Evolutionary conservation across 805 yeast species (phyloP), one percentile per base, ranked within the genome.

Genomic region (Nakazawaea anatomiae): DNA sequence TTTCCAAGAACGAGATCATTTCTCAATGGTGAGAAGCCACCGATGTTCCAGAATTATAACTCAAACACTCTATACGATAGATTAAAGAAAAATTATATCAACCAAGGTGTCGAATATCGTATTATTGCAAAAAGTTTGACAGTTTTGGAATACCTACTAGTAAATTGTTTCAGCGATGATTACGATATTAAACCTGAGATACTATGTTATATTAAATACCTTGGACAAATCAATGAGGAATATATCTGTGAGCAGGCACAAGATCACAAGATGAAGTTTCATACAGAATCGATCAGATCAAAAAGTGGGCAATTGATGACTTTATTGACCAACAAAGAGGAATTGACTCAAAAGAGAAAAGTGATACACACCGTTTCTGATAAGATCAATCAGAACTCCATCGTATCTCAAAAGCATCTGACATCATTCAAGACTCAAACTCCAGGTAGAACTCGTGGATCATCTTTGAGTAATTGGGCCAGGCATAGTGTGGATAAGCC

Each of bases 91-190:
- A 51, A 52, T 2, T 50, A 59, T 12, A 56, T 65, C 12, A 63
- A 60, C 12, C 57, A 55, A 31, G 69, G 69, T 1, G 58, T 59
- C 42, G 69, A 64, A 46, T 60, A 56, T 51, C 51, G 61, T 12
- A 59, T 59, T 8, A 50, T 64, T 11, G 48, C 58, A 25, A 65
- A 64, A 52, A 59, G 67, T 43, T 51, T 65, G 14, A 56, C 51
- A 30, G 44, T 63, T 12, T 44, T 62, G 35, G 67, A 64, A 43
- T 60, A 60, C 44, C 47, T 65, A 4, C 42, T 61, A 9, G 34
- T 62, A n/a, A 55, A 64, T 50, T 62, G 69, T 51, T 63, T 53
- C 50, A 42, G 35, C 5, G 46, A 46, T 14, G 42, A 51, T 6
- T 62, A 54, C 47, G 69, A 65, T 51, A 49, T 65, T 11, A 42